phyloP scores from a whole-genome alignment of 805 yeast species.

The Phaffomyces opuntiae region DNA sequence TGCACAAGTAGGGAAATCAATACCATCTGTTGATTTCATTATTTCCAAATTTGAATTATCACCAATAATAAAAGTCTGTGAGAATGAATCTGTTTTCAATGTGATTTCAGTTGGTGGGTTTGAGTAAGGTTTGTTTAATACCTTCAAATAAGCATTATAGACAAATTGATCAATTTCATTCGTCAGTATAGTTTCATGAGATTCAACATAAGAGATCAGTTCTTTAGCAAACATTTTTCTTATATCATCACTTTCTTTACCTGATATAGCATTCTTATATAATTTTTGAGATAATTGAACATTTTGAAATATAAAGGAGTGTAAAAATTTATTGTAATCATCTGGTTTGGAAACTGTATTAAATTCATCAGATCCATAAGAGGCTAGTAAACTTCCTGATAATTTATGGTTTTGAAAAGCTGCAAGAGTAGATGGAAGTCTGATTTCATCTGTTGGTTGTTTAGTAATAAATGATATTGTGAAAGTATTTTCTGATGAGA shows the following conservation, averaged over 20 bases:
- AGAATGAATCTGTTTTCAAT: conserved; percentile 10
- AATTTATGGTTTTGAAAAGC: conserved; percentile 17
- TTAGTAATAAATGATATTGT: conserved; percentile 15
- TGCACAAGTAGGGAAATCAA: conserved; percentile 21
- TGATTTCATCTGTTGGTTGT: neutral
- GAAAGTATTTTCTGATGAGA: conserved; percentile 16
- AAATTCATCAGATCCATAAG: no score
- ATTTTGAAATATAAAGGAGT: neutral
- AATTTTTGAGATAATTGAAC: neutral
- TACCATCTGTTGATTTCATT: conserved; percentile 11
- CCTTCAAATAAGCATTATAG: conserved; percentile 3
- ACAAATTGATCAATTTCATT: conserved; percentile 14
- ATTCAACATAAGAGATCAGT: conserved; percentile 10
- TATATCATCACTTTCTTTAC: conserved; percentile 13
- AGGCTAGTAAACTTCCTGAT: conserved; percentile 1
- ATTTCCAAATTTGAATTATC: conserved; percentile 5
- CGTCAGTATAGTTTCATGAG: conserved; percentile 1
- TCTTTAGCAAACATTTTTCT: conserved; percentile 10
- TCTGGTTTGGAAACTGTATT: neutral
- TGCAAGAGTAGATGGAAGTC: conserved; percentile 15
- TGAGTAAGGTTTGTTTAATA: neutral
- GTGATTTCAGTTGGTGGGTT: conserved; percentile 1
- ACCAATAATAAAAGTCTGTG: conserved; percentile 15
- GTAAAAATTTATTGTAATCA: conserved; percentile 10
- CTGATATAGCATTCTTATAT: conserved; percentile 3